These are phyloP conservation scores for Escovopsis sp. DNA, from an alignment of 2,329 filamentous ascomycete species.

Conservation along the genomic window DNA sequence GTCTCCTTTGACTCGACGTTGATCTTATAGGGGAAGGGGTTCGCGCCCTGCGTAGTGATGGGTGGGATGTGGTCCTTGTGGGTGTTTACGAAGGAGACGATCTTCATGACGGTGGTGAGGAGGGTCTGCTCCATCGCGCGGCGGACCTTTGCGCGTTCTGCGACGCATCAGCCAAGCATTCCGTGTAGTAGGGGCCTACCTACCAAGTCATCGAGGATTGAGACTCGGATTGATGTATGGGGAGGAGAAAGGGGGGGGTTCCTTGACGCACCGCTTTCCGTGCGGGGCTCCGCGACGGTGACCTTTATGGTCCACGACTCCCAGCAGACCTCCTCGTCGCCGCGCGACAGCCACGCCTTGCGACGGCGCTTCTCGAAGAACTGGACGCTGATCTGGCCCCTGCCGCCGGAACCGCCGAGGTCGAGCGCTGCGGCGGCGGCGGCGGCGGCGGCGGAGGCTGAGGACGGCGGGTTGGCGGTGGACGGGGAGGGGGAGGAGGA, in stretches of 20 bases:
- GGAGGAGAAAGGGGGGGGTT: conserved; percentile 1
- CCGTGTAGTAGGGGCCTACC: too few relatives aligned
- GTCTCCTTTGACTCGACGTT: conserved; percentile 68
- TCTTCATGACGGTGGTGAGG: conserved; percentile 75
- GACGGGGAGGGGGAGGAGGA: conserved; percentile 6
- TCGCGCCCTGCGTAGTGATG: conserved; percentile 84
- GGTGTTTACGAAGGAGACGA: conserved; percentile 70
- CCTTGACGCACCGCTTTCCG: conserved; percentile 62
- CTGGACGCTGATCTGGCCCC: conserved; percentile 71
- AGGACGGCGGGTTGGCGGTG: conserved; percentile 2
- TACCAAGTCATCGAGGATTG: too few relatives aligned
- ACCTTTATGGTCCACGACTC: conserved; percentile 91
- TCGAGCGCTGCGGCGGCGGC: conserved; percentile 25
- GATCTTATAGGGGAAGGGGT: conserved; percentile 93
- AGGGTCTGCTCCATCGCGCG: conserved; percentile 84
- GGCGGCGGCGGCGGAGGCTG: conserved; percentile 8
- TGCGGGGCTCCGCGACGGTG: conserved; percentile 78
- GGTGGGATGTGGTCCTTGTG: conserved; percentile 95
- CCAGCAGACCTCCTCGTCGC: conserved; percentile 92
- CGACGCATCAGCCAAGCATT: neutral
- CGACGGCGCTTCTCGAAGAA: conserved; percentile 88
- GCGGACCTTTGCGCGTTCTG: conserved; percentile 78
- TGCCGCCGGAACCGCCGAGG: conserved; percentile 36
- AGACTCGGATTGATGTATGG: too few relatives aligned
- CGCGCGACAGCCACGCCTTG: conserved; percentile 64